These are phyloP conservation scores for Monilinia polystroma DNA, from an alignment of 2,329 filamentous ascomycete species.

Conservation along the genomic window DNA sequence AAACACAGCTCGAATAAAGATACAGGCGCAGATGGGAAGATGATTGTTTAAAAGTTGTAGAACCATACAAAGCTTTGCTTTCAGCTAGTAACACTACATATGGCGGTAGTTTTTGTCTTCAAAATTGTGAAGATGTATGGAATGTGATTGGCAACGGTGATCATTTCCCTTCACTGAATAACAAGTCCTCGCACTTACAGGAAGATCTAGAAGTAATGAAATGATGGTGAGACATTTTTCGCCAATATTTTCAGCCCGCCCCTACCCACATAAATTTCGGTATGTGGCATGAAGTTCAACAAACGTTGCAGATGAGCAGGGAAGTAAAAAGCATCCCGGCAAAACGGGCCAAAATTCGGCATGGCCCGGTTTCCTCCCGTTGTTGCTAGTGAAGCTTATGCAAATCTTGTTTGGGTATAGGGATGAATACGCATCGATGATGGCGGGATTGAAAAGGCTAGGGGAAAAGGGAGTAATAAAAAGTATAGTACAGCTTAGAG, in stretches of 20 bases:
- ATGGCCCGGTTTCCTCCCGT: neutral
- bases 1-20: neutral
- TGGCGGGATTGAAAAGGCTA: neutral
- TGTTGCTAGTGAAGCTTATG: neutral
- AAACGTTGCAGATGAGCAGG: neutral
- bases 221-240: conserved; percentile 19
- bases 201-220: neutral
- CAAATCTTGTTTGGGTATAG: conserved; percentile 1
- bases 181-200: neutral
- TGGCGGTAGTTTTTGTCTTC: neutral
- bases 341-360: neutral
- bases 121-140: neutral
- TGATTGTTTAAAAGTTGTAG: neutral
- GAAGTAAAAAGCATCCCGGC: conserved; percentile 11
- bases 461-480: neutral
- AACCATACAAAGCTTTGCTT: neutral
- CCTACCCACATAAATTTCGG: neutral
- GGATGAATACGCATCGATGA: neutral
- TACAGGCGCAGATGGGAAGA: neutral
- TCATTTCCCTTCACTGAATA: neutral
- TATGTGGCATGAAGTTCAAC: neutral
- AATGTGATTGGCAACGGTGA: neutral
- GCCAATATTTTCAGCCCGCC: neutral
- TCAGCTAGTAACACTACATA: neutral
- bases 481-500: neutral